Evolutionary conservation across 73 alveolate genomes (phyloP).

Genomic region (Halteria grandinella): DNA sequence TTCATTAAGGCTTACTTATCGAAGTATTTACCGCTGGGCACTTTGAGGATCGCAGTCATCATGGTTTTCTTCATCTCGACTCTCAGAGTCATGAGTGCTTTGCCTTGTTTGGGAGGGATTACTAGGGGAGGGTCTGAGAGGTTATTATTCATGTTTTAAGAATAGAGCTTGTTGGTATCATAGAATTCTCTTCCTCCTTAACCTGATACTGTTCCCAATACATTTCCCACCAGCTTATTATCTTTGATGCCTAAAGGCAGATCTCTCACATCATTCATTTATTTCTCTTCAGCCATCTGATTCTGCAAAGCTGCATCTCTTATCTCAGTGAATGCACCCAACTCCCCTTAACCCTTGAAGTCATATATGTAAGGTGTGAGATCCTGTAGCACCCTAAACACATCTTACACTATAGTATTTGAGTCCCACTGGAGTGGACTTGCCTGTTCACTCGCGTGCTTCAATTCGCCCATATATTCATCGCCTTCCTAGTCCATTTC

Average conservation of each 20-base stretch:
- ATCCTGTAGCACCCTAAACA: constrained; percentile 33
- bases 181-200: constrained; percentile 20
- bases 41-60: constrained; percentile 41
- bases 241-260: background rate
- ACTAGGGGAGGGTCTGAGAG: constrained; percentile 22
- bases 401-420: constrained; percentile 15
- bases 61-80: constrained; percentile 19
- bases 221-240: background rate
- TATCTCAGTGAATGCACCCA: background rate
- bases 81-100: constrained; percentile 5
- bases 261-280: background rate
- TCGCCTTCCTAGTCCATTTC: constrained; percentile 46
- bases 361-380: background rate
- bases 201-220: constrained; percentile 3
- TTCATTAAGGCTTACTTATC: constrained; percentile 20
- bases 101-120: background rate
- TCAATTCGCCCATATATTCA: background rate
- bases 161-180: constrained; percentile 9
- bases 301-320: background rate
- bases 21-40: constrained; percentile 16
- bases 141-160: constrained; percentile 5
- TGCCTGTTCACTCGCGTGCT: constrained; percentile 22
- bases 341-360: constrained; percentile 23
- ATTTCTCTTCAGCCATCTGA: background rate
- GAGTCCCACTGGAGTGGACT: constrained; percentile 37